These are phyloP conservation scores for Venturia nashicola DNA, from an alignment of 2,329 filamentous ascomycete species.

Conservation along the genomic window DNA sequence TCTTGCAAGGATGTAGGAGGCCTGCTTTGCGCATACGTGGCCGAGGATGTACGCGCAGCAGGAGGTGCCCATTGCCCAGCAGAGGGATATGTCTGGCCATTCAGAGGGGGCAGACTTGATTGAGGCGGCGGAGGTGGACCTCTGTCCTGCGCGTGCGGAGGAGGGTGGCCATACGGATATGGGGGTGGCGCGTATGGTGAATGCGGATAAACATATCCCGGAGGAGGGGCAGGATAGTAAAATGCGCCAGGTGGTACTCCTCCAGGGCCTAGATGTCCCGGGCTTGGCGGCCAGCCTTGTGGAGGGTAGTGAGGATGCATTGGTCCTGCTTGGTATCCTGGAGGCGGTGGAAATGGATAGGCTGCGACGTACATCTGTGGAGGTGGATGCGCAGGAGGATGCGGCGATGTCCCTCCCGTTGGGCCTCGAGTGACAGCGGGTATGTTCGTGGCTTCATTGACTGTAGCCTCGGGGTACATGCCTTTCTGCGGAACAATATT, in stretches of 20 bases:
- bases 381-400: neutral
- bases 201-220: neutral
- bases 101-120: neutral
- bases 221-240: conserved; percentile 19
- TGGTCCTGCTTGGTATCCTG: conserved; percentile 16
- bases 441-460: conserved; percentile 71
- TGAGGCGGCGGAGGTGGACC: conserved; percentile 1
- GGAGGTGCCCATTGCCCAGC: neutral
- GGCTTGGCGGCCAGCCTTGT: conserved; percentile 29
- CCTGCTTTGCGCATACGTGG: neutral
- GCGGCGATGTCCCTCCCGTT: conserved; percentile 26
- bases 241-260: conserved; percentile 30
- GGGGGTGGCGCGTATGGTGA: conserved; percentile 2
- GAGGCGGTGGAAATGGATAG: conserved; percentile 18
- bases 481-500: conserved; percentile 81
- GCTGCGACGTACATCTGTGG: conserved; percentile 26
- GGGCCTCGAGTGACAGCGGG: conserved; percentile 70
- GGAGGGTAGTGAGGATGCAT: conserved; percentile 12
- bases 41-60: neutral
- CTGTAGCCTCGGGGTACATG: conserved; percentile 92
- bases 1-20: neutral
- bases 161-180: neutral
- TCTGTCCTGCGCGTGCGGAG: neutral
- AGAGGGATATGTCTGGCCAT: neutral
- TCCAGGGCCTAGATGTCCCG: conserved; percentile 12